Percentiles rank a stretch among this genome's conserved stretches.
These are phyloP conservation scores for Lepidium africanum DNA, from an alignment of 345 rosid species.

Conservation along the genomic window DNA sequence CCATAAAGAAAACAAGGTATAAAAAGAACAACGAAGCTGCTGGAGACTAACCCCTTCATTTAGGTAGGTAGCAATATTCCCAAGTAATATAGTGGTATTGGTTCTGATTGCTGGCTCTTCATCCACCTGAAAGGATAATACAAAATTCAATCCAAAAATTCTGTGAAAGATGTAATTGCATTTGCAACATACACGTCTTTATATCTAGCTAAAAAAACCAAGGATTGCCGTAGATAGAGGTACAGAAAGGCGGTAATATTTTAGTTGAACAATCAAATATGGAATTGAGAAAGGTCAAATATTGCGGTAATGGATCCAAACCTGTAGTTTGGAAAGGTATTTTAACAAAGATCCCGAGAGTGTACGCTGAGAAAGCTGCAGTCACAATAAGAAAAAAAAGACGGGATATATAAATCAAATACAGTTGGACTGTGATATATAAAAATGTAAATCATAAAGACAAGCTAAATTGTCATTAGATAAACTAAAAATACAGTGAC, in stretches of 20 bases:
- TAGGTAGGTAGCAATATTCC: constrained; percentile 81
- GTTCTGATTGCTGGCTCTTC: constrained; percentile 99
- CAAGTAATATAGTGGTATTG: constrained; percentile 94
- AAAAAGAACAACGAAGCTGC: constrained; percentile 2
- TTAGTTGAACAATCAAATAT: background rate
- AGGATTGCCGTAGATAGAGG: background rate
- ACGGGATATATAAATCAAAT: constrained; percentile 15
- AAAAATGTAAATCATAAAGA: background rate
- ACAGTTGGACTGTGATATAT: background rate
- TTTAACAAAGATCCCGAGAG: constrained; percentile 85
- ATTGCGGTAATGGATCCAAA: constrained; percentile 17
- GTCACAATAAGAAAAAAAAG: constrained; percentile 5
- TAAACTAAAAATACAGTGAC: background rate
- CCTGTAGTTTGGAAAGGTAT: constrained; percentile 96
- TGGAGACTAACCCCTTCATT: constrained; percentile 78
- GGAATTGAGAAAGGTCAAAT: background rate
- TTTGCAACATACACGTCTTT: background rate
- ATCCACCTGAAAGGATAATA: constrained; percentile 62
- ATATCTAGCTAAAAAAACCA: background rate
- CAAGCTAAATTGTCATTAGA: background rate
- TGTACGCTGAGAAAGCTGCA: constrained; percentile 97
- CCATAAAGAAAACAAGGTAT: background rate
- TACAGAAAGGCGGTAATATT: background rate
- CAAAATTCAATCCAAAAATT: constrained; percentile 2
- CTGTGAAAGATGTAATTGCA: background rate